Evolutionary conservation across 768 basidiomycete species (phyloP).

Genomic region (Amyloporia xantha): DNA sequence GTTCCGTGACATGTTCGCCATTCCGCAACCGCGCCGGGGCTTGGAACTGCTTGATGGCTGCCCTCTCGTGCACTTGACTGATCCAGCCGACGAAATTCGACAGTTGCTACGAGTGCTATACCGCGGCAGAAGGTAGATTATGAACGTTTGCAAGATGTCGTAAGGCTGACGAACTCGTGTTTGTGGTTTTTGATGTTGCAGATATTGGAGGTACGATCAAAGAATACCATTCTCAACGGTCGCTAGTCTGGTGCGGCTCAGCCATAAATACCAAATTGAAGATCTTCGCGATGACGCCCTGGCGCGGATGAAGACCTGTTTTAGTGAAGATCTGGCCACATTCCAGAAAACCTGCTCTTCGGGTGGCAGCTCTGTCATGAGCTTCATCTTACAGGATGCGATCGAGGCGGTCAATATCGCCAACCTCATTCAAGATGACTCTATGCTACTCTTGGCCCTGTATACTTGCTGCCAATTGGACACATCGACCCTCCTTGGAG

Average conservation of each 20-base stretch:
- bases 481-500: too few species aligned
- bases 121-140: too few species aligned
- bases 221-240: background rate
- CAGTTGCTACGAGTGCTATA: too few species aligned
- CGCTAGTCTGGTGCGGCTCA: background rate
- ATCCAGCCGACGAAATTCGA: too few species aligned
- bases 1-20: slow-evolving; percentile 48
- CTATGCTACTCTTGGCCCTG: slow-evolving; percentile 9
- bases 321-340: background rate
- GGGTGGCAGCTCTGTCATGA: background rate
- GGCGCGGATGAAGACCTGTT: background rate
- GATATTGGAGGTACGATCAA: background rate
- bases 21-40: slow-evolving; percentile 31
- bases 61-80: slow-evolving; percentile 47
- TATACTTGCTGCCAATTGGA: slow-evolving; percentile 1
- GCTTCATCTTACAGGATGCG: background rate
- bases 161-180: too few species aligned
- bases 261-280: slow-evolving; percentile 1
- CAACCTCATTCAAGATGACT: slow-evolving; percentile 6
- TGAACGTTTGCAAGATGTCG: too few species aligned
- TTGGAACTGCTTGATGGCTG: slow-evolving; percentile 38
- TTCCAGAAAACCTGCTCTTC: background rate
- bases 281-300: background rate
- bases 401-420: slow-evolving; percentile 7
- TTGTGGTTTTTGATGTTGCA: too few species aligned